Percentiles rank a stretch among this genome's conserved stretches.
These are phyloP conservation scores for Torulaspora franciscae DNA, from an alignment of 805 yeast species.

Conservation along the genomic window DNA sequence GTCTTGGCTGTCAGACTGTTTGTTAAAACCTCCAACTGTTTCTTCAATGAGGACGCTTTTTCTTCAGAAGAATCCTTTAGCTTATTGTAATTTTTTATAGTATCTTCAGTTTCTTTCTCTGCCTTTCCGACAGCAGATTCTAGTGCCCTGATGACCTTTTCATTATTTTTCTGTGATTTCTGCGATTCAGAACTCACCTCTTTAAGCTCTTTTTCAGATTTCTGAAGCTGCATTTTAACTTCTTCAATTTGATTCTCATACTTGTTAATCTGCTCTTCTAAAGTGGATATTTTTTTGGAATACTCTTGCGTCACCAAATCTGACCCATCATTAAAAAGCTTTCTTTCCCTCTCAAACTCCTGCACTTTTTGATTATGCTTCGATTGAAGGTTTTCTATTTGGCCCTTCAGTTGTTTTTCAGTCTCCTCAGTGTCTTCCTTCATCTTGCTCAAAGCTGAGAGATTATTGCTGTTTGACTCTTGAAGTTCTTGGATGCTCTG, in stretches of 20 bases:
- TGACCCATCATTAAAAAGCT: constrained; percentile 44
- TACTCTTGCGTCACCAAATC: constrained; percentile 48
- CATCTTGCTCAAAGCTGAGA: not conserved
- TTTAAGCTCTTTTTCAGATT: not conserved
- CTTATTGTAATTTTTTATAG: constrained; percentile 1
- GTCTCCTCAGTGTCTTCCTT: constrained; percentile 2
- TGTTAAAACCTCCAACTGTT: constrained; percentile 6
- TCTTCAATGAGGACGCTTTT: constrained; percentile 5
- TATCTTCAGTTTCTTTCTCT: constrained; percentile 8
- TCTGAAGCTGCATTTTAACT: constrained; percentile 8
- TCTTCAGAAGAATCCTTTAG: constrained; percentile 8
- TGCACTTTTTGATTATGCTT: constrained; percentile 37
- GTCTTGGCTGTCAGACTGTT: not conserved
- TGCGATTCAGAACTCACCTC: constrained; percentile 3
- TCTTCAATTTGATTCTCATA: constrained; percentile 7
- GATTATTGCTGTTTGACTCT: constrained; percentile 1
- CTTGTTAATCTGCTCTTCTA: constrained; percentile 36
- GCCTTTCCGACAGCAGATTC: constrained; percentile 21
- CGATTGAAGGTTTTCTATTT: constrained; percentile 31
- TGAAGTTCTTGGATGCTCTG: constrained; percentile 18
- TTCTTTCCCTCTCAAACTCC: constrained; percentile 50
- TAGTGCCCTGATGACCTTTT: constrained; percentile 15
- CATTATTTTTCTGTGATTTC: constrained; percentile 1
- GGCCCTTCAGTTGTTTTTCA: constrained; percentile 22
- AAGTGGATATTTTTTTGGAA: constrained; percentile 40